These are phyloP conservation scores for Syncephalastrum monosporum DNA, from an alignment of 371 early-diverging fungal species.

Conservation along the genomic window DNA sequence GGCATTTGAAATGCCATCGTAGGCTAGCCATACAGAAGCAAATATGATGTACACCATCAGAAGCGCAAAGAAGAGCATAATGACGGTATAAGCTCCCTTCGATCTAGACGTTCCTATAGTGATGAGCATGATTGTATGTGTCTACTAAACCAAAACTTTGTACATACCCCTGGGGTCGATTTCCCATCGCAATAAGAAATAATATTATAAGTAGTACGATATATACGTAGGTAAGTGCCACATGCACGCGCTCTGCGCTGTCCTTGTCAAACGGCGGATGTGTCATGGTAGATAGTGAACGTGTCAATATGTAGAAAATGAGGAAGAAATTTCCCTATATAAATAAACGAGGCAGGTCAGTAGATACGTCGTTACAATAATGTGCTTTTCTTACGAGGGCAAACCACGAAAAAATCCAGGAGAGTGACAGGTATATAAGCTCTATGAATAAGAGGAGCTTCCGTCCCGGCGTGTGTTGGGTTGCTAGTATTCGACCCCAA, in stretches of 20 bases:
- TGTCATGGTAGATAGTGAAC: constrained; percentile 24
- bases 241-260: constrained; percentile 32
- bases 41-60: constrained; percentile 60
- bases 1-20: constrained; percentile 20
- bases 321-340: constrained; percentile 73
- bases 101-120: constrained; percentile 10
- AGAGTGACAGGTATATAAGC: constrained; percentile 62
- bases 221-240: constrained; percentile 58
- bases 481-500: constrained; percentile 55
- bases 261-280: constrained; percentile 32
- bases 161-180: constrained; percentile 73
- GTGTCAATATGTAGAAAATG: constrained; percentile 74
- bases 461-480: constrained; percentile 62
- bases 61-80: constrained; percentile 53
- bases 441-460: constrained; percentile 67
- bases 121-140: not conserved
- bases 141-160: not conserved
- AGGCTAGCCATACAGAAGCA: constrained; percentile 46
- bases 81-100: constrained; percentile 41
- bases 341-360: not conserved
- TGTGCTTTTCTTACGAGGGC: constrained; percentile 27
- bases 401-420: constrained; percentile 75
- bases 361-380: not conserved
- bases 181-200: constrained; percentile 76
- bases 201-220: constrained; percentile 42